Percentiles rank a stretch among this genome's conserved stretches.
These are phyloP conservation scores for Macroventuria anomochaeta DNA, from an alignment of 2,329 filamentous ascomycete species.

Conservation along the genomic window DNA sequence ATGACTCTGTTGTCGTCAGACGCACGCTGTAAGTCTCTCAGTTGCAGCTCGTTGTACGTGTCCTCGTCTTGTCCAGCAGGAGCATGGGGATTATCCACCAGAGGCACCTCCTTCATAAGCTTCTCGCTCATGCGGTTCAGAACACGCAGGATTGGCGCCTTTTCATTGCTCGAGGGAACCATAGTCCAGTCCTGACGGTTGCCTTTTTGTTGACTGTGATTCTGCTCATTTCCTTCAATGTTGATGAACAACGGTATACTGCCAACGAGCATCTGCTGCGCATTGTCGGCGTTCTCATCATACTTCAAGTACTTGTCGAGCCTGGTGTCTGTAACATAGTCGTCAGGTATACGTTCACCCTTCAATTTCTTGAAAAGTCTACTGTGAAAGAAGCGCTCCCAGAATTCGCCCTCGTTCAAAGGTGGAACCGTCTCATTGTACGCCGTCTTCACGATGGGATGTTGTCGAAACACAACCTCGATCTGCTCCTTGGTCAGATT, in stretches of 20 bases:
- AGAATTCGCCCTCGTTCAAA: slow-evolving; percentile 80
- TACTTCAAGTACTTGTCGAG: slow-evolving; percentile 85
- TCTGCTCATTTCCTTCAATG: slow-evolving; percentile 91
- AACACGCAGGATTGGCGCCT: slow-evolving; percentile 86
- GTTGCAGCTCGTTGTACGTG: slow-evolving; percentile 74
- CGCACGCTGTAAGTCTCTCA: slow-evolving; percentile 81
- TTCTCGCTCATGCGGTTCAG: slow-evolving; percentile 92
- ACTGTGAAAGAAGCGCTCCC: slow-evolving; percentile 93
- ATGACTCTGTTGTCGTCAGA: slow-evolving; percentile 77
- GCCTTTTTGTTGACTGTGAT: slow-evolving; percentile 84
- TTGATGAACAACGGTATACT: slow-evolving; percentile 90
- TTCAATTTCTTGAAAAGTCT: slow-evolving; percentile 88
- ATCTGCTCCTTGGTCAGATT: slow-evolving; percentile 92
- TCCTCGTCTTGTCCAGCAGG: slow-evolving; percentile 74
- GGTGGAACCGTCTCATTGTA: slow-evolving; percentile 90
- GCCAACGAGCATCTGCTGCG: slow-evolving; percentile 58
- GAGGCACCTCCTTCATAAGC: slow-evolving; percentile 85
- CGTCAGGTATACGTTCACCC: slow-evolving; percentile 82
- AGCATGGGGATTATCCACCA: slow-evolving; percentile 72
- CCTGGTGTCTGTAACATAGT: slow-evolving; percentile 76
- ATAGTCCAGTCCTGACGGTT: slow-evolving; percentile 91
- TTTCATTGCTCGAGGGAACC: slow-evolving; percentile 74
- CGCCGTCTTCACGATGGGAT: slow-evolving; percentile 85
- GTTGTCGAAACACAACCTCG: slow-evolving; percentile 89
- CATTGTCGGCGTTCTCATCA: slow-evolving; percentile 64